Evolutionary conservation across 495 filamentous ascomycete genomes (phyloP).

Genomic region (Penicillium atrosanguineum): DNA sequence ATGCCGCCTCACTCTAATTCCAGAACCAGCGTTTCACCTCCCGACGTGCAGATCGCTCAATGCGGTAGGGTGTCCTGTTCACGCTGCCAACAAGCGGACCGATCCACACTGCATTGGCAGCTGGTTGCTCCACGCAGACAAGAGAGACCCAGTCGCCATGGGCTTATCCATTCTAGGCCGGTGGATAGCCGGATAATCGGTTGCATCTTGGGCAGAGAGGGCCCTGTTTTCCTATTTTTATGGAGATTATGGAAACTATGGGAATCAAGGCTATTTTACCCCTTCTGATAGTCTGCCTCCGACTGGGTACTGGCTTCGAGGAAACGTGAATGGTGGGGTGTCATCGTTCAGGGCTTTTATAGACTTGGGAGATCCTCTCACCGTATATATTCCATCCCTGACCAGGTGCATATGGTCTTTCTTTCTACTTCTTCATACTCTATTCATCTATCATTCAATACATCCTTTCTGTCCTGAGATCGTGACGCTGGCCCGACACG

Average conservation of each 20-base stretch:
- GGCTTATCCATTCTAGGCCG: slow-evolving; percentile 14
- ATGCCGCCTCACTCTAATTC: neutral
- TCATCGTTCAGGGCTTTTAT: slow-evolving; percentile 21
- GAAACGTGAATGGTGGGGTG: slow-evolving; percentile 10
- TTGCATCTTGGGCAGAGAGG: slow-evolving; percentile 5
- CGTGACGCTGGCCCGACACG: slow-evolving; percentile 11
- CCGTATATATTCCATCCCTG: slow-evolving; percentile 22
- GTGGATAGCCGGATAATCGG: slow-evolving; percentile 2
- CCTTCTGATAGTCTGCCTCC: neutral
- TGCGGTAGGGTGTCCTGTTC: slow-evolving; percentile 7
- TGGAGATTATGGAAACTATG: neutral
- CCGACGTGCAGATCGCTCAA: slow-evolving; percentile 20
- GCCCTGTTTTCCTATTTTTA: neutral
- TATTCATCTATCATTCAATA: slow-evolving; percentile 16
- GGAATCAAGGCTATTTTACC: slow-evolving; percentile 2
- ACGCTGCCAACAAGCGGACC: neutral
- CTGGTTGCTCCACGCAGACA: neutral
- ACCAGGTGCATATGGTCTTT: slow-evolving; percentile 27
- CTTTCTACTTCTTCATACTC: slow-evolving; percentile 17
- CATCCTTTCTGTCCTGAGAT: slow-evolving; percentile 21
- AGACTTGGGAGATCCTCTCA: slow-evolving; percentile 12
- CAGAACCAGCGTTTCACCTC: slow-evolving; percentile 12
- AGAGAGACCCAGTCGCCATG: slow-evolving; percentile 8
- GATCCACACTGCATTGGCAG: neutral
- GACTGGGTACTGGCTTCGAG: slow-evolving; percentile 16